phyloP scores from a whole-genome alignment of 257 asterid species.

The Solanum ossicruentum region DNA sequence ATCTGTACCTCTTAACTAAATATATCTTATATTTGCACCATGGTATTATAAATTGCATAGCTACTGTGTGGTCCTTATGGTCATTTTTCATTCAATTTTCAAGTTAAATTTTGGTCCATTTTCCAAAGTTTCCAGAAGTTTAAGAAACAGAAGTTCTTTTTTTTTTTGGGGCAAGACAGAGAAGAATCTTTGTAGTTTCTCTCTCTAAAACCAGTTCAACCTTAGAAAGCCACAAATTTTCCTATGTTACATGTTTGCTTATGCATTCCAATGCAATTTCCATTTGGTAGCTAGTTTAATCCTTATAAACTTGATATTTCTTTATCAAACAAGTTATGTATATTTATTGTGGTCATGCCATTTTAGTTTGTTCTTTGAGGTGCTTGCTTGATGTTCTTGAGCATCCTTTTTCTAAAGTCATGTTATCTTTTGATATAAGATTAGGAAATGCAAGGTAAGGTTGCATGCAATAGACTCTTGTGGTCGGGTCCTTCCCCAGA shows the following conservation, averaged over 20 bases:
- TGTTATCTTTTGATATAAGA: neutral
- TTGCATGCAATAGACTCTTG: too few relatives aligned
- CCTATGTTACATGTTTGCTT: neutral
- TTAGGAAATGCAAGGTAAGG: neutral
- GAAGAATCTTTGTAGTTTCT: neutral
- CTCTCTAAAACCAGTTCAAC: neutral
- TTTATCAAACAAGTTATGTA: neutral
- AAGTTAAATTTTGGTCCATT: neutral
- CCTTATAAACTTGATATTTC: neutral
- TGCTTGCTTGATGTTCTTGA: neutral
- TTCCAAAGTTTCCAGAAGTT: neutral
- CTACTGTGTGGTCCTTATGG: neutral
- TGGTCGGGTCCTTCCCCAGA: too few relatives aligned
- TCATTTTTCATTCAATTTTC: neutral
- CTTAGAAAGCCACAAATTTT: neutral
- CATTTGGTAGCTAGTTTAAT: neutral
- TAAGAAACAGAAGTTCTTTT: neutral
- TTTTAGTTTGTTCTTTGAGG: neutral
- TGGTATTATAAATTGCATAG: neutral
- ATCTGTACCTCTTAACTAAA: neutral
- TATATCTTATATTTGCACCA: neutral
- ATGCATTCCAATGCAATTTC: neutral
- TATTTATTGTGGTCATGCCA: neutral
- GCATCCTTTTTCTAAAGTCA: neutral
- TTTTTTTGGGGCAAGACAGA: neutral